Evolutionary conservation across 1,284 basidiomycete genomes (phyloP).

Genomic region (Jaminaea rosea): DNA sequence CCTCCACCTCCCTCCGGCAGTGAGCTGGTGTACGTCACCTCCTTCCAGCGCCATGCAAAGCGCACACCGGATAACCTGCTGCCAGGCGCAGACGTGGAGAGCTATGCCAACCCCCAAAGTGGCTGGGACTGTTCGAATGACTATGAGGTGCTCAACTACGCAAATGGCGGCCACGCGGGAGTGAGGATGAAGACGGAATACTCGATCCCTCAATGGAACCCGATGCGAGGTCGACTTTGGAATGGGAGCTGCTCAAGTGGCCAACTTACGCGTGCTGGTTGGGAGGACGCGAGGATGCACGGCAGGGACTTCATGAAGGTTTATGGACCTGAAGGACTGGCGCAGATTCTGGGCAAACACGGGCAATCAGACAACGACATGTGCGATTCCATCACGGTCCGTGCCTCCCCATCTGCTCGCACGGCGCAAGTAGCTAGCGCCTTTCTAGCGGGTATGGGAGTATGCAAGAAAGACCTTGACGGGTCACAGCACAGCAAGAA

Average conservation of each 20-base stretch:
- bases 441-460: constrained; percentile 54
- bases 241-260: constrained; percentile 55
- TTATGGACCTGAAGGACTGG: constrained; percentile 48
- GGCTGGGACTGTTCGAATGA: constrained; percentile 28
- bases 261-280: constrained; percentile 53
- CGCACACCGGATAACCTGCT: constrained; percentile 52
- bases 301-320: constrained; percentile 56
- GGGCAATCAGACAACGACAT: constrained; percentile 38
- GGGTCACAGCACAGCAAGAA: too few species aligned
- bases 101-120: constrained; percentile 48
- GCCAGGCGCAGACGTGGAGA: constrained; percentile 49
- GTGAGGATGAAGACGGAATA: constrained; percentile 51
- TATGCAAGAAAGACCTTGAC: not conserved
- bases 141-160: constrained; percentile 18
- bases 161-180: constrained; percentile 30
- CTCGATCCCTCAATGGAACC: constrained; percentile 50
- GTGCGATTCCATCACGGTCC: constrained; percentile 52
- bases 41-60: constrained; percentile 30
- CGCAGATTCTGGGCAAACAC: constrained; percentile 52
- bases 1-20: not conserved
- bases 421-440: constrained; percentile 55
- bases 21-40: constrained; percentile 22
- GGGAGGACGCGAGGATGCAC: constrained; percentile 53
- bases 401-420: constrained; percentile 52
- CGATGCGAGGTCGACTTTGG: constrained; percentile 55